Conservation (phyloP, 2,329 filamentous ascomycete genomes). For the Teratosphaeriaceae sp. region DNA sequence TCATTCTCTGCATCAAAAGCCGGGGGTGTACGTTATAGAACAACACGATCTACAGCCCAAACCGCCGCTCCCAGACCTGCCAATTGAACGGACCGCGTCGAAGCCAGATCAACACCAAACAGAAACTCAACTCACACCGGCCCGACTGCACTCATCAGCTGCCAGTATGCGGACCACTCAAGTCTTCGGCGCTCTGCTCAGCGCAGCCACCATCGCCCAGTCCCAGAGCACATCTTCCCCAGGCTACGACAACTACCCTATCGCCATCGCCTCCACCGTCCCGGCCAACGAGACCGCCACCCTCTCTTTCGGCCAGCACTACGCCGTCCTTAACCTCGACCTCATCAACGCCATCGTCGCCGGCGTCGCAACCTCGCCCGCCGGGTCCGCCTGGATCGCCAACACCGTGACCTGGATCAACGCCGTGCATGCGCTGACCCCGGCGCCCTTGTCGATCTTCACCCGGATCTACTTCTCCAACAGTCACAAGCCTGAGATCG, state of each 20-base stretch:
- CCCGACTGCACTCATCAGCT: too few relatives aligned
- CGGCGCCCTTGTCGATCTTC: slow-evolving; percentile 34
- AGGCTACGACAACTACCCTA: slow-evolving; percentile 17
- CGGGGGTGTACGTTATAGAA: too few relatives aligned
- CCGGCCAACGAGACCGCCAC: slow-evolving; percentile 14
- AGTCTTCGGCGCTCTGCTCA: too few relatives aligned
- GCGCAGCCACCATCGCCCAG: too few relatives aligned
- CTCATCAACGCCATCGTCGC: slow-evolving; percentile 34
- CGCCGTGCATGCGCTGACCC: slow-evolving; percentile 31
- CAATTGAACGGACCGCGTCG: too few relatives aligned
- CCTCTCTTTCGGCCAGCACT: slow-evolving; percentile 30
- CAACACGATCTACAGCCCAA: too few relatives aligned
- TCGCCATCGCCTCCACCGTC: slow-evolving; percentile 19
- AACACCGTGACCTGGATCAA: slow-evolving; percentile 34
- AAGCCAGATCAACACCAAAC: too few relatives aligned
- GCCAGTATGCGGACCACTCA: too few relatives aligned
- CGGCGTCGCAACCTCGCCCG: slow-evolving; percentile 26
- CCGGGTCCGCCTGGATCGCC: slow-evolving; percentile 30
- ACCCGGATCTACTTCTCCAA: slow-evolving; percentile 33
- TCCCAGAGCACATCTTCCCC: slow-evolving; percentile 3
- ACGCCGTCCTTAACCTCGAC: slow-evolving; percentile 40
- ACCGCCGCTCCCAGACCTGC: too few relatives aligned
- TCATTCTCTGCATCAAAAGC: too few relatives aligned
- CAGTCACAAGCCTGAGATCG: slow-evolving; percentile 31
- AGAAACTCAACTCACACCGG: too few relatives aligned